Conservation (phyloP, 345 rosid species). For the Nasturtium officinale region DNA sequence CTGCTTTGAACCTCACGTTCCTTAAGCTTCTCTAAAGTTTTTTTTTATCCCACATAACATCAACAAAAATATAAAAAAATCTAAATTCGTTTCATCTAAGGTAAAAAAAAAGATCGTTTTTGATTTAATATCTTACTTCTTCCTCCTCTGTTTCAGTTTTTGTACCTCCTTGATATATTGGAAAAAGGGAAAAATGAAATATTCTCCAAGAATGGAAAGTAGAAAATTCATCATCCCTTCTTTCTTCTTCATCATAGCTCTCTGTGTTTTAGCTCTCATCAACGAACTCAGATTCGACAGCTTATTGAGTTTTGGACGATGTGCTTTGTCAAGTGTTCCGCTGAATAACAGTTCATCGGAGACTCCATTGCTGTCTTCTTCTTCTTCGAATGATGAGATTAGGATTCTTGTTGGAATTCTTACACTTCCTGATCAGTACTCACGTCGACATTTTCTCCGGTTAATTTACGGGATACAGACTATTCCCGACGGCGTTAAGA, state of each 20-base stretch:
- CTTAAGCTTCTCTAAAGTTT: slow-evolving; percentile 44
- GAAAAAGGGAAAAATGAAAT: slow-evolving; percentile 34
- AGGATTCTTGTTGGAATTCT: slow-evolving; percentile 77
- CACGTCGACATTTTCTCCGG: slow-evolving; percentile 69
- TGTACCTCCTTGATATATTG: neutral
- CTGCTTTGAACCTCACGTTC: slow-evolving; percentile 45
- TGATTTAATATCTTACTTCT: slow-evolving; percentile 16
- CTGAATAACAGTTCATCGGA: slow-evolving; percentile 13
- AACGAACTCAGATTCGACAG: slow-evolving; percentile 57
- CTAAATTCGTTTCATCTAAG: slow-evolving; percentile 24
- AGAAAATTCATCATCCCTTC: slow-evolving; percentile 56
- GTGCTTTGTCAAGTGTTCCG: slow-evolving; percentile 45
- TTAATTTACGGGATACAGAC: slow-evolving; percentile 69
- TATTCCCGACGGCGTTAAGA: slow-evolving; percentile 43
- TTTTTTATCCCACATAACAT: slow-evolving; percentile 10
- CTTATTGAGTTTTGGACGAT: slow-evolving; percentile 51
- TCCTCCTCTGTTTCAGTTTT: slow-evolving; percentile 22
- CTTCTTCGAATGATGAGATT: slow-evolving; percentile 41
- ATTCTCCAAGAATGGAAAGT: slow-evolving; percentile 30
- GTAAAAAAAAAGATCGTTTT: neutral
- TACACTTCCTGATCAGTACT: slow-evolving; percentile 84
- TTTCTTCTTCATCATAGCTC: slow-evolving; percentile 61
- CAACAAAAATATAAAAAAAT: neutral
- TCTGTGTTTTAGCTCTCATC: slow-evolving; percentile 62
- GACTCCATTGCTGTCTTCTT: slow-evolving; percentile 41